phyloP scores from a whole-genome alignment of 2,329 filamentous ascomycete genomes.

The Epichloe amarillans region DNA sequence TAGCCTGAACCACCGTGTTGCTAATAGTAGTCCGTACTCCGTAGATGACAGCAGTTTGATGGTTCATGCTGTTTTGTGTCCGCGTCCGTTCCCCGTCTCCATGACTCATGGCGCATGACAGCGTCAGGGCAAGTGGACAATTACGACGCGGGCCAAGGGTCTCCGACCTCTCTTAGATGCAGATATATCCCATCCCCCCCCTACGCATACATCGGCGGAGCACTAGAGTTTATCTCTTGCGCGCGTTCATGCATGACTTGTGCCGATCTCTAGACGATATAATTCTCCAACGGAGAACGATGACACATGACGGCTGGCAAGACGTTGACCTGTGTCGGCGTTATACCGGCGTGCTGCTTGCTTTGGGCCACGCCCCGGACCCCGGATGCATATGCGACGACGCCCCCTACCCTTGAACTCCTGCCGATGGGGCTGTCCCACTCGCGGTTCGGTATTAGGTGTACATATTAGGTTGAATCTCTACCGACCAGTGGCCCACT shows the following conservation, averaged over 20 bases:
- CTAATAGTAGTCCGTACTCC: background rate
- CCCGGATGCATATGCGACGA: background rate
- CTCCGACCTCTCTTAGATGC: background rate
- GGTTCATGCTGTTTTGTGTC: background rate
- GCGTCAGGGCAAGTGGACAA: background rate
- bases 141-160: background rate
- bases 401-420: background rate
- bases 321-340: background rate
- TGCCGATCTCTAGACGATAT: background rate
- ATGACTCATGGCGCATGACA: background rate
- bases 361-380: background rate
- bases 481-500: background rate
- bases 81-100: background rate
- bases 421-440: background rate
- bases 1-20: background rate
- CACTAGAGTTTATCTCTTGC: background rate
- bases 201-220: background rate
- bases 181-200: background rate
- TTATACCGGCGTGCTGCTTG: slow-evolving; percentile 1
- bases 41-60: background rate
- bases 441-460: background rate
- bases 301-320: background rate
- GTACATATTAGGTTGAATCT: background rate
- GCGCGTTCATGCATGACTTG: background rate
- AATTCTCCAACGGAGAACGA: background rate